Conservation (phyloP, 495 filamentous ascomycete genomes). For the Peziza echinospora region DNA sequence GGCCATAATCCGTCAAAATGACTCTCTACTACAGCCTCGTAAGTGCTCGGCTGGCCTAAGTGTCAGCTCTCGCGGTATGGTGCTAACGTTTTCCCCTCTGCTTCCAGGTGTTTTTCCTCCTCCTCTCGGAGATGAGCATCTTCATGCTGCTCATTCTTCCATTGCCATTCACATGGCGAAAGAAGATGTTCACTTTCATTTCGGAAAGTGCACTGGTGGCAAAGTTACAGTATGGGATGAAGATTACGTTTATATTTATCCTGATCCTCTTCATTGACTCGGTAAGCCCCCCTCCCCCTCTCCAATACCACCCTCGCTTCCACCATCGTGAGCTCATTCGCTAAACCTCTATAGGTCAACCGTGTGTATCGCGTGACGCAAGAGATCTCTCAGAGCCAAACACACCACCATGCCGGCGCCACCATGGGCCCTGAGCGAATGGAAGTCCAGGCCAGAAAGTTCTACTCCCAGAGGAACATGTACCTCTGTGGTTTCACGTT, state of each 20-base stretch:
- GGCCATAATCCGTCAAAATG: too few species aligned
- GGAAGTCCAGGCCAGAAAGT: constrained; percentile 97
- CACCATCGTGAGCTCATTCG: neutral
- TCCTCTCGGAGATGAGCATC: constrained; percentile 81
- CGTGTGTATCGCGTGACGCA: constrained; percentile 91
- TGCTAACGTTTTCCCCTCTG: too few species aligned
- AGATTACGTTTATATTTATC: constrained; percentile 97
- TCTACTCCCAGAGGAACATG: constrained; percentile 99
- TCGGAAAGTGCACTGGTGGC: constrained; percentile 67
- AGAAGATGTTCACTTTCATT: constrained; percentile 72
- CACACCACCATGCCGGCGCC: constrained; percentile 29
- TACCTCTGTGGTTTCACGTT: constrained; percentile 99
- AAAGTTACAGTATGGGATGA: constrained; percentile 63
- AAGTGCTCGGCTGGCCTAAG: too few species aligned
- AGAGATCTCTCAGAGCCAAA: constrained; percentile 48
- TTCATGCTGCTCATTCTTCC: constrained; percentile 86
- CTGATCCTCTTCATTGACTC: constrained; percentile 95
- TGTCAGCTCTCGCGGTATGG: too few species aligned
- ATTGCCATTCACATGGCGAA: constrained; percentile 64
- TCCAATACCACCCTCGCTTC: too few species aligned
- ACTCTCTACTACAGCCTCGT: too few species aligned
- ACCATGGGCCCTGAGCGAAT: constrained; percentile 77
- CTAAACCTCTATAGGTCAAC: constrained; percentile 32
- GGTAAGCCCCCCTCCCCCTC: constrained; percentile 15
- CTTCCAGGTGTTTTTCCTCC: constrained; percentile 86